A percentile compares a stretch with the other conserved stretches of the same genome.
phyloP scores from a whole-genome alignment of 1,284 basidiomycete genomes.

The Xanthoconium separans region DNA sequence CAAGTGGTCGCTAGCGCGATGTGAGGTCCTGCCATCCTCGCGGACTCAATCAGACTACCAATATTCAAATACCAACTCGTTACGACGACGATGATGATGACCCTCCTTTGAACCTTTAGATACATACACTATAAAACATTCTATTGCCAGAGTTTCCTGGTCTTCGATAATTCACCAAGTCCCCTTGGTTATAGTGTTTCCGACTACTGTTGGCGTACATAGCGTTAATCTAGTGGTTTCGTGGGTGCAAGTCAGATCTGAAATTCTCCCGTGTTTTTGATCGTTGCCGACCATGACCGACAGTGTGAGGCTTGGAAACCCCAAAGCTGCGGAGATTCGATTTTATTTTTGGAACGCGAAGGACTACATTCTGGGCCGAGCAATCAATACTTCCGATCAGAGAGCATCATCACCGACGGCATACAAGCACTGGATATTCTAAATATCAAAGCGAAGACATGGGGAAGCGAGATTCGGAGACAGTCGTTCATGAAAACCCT shows the following conservation, averaged over 20 bases:
- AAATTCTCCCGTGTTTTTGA: neutral
- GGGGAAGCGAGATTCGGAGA: neutral
- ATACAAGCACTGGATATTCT: neutral
- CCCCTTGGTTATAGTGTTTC: constrained; percentile 1
- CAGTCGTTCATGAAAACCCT: constrained; percentile 43
- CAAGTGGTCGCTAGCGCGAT: constrained; percentile 35
- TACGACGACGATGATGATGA: constrained; percentile 14
- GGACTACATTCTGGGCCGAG: too few species aligned
- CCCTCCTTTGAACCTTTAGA: constrained; percentile 11
- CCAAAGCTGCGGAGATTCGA: neutral
- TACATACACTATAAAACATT: constrained; percentile 10
- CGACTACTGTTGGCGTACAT: neutral
- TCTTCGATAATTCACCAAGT: constrained; percentile 18
- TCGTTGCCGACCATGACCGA: neutral
- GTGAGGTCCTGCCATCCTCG: constrained; percentile 4
- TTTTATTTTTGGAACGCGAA: too few species aligned
- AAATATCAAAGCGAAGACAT: neutral
- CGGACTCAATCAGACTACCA: neutral
- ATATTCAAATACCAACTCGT: neutral
- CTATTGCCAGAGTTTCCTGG: constrained; percentile 1
- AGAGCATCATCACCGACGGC: neutral
- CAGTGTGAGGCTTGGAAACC: neutral
- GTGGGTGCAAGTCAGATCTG: neutral
- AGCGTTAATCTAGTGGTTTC: constrained; percentile 7
- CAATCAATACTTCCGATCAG: neutral